Base-by-base conservation (phyloP, 768 basidiomycete genomes). In the Leccinum subgranulosum region DNA sequence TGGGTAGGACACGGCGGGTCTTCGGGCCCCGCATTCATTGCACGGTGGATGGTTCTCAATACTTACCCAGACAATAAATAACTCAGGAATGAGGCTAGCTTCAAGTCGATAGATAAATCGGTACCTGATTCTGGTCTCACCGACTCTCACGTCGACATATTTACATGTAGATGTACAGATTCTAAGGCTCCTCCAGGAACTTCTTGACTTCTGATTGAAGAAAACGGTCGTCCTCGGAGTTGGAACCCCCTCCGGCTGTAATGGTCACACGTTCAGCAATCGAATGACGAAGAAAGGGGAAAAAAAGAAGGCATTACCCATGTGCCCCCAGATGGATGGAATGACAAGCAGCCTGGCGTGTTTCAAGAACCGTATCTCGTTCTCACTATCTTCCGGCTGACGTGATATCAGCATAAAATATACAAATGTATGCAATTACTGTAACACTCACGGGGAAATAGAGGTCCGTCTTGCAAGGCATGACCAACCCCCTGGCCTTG, bases 401-500 rank as follows among this genome's bases (percentile, higher is more conserved):
- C 23, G 28, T 15, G 14, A 11, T n/a, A 29, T 57, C 11, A 63
- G 49, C 11, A 17, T 23, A 6, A 41, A 19, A 25, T n/a, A 14
- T 19, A 47, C 21, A 8, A 11, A 31, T 3, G 28, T 5, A 21
- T 41, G 4, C 8, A 14, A 53, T 59, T 62, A 47, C 57, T 85
- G 31, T 84, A 6, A 34, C 14, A 19, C 39, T 41, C n/a, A 83
- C 82, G 27, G 84, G 77, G 66, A 85, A 85, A 64, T 83, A 84
- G 36, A 85, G 66, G 60, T 84, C 84, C 1, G 83, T 84, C 71
- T 80, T 83, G 56, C 76, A 79, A n/a, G 84, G 84, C 81, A 85
- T 84, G 34, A 85, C 79, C 33, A 85, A 64, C 1, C 77, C 84
- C 55, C 76, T 79, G 2, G 81, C 81, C 58, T 79, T 78, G 66